phyloP scores from a whole-genome alignment of 805 yeast genomes.

The Candida coquimbonensis region DNA sequence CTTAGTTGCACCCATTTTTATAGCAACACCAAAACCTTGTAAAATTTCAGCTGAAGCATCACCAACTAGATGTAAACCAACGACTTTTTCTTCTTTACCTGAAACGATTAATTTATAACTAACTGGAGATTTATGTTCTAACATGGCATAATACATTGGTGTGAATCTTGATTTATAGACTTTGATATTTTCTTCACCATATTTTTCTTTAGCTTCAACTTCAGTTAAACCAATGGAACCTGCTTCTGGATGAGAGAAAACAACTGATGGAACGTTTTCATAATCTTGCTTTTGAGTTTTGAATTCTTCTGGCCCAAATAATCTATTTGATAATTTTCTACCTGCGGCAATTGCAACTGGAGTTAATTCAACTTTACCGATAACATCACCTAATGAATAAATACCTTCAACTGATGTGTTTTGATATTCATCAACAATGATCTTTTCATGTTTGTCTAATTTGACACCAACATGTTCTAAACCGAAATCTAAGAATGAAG shows the following conservation, averaged over 20 bases:
- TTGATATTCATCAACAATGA: constrained; percentile 84
- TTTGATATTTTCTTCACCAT: constrained; percentile 75
- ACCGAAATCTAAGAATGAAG: constrained; percentile 65
- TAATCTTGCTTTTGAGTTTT: constrained; percentile 78
- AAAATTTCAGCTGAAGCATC: constrained; percentile 86
- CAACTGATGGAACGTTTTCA: constrained; percentile 83
- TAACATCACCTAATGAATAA: constrained; percentile 89
- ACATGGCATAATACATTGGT: constrained; percentile 90
- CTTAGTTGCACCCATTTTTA: constrained; percentile 99
- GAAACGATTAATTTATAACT: constrained; percentile 75
- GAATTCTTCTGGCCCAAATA: constrained; percentile 74
- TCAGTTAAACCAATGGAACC: constrained; percentile 89
- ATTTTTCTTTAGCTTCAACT: constrained; percentile 66
- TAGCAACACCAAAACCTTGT: constrained; percentile 97
- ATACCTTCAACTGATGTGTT: constrained; percentile 64
- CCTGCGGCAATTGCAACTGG: constrained; percentile 99
- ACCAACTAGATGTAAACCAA: constrained; percentile 92
- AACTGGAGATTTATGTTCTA: constrained; percentile 73
- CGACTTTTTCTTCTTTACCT: constrained; percentile 85
- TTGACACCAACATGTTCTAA: constrained; percentile 71
- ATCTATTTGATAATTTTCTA: constrained; percentile 82
- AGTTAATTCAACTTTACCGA: constrained; percentile 88
- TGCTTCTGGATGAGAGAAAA: constrained; percentile 97
- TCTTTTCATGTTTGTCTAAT: constrained; percentile 50
- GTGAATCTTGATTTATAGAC: constrained; percentile 77